A percentile compares a stretch with the other conserved stretches of the same genome.
phyloP scores from a whole-genome alignment of 129 eudicot genomes.

The Lactuca saligna region DNA sequence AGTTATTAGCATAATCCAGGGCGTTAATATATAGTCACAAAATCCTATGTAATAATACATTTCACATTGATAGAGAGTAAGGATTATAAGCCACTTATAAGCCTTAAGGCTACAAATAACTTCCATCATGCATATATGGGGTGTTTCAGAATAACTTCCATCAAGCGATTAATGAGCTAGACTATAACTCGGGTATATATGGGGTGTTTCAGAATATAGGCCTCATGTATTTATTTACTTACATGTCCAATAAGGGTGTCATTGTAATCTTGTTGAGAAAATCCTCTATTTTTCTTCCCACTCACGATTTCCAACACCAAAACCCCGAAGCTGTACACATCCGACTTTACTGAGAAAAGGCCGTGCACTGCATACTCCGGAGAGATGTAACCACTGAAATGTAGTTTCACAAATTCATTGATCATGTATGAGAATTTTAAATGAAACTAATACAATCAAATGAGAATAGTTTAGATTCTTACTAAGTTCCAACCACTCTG shows the following conservation, averaged over 20 bases:
- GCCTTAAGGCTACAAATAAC: too few species aligned
- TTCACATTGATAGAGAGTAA: too few species aligned
- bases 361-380: slow-evolving; percentile 42
- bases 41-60: neutral
- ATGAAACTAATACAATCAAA: neutral
- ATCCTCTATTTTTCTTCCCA: slow-evolving; percentile 44
- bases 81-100: too few species aligned
- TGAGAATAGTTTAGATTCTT: neutral
- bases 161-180: too few species aligned
- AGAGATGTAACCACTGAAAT: slow-evolving; percentile 40
- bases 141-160: neutral
- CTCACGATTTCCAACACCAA: slow-evolving; percentile 40
- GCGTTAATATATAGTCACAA: neutral
- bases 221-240: neutral
- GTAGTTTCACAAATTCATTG: neutral
- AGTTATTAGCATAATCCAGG: neutral
- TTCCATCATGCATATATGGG: too few species aligned
- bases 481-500: slow-evolving; percentile 40
- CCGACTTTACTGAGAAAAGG: slow-evolving; percentile 34
- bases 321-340: slow-evolving; percentile 44
- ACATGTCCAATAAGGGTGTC: slow-evolving; percentile 39
- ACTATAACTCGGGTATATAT: too few species aligned
- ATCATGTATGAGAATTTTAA: slow-evolving; percentile 7
- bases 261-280: slow-evolving; percentile 28
- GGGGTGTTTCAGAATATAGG: neutral